Percentiles rank a stretch among this genome's conserved stretches.
phyloP scores from a whole-genome alignment of 1,139 yeast species.

The Pneumocystis sp. region DNA sequence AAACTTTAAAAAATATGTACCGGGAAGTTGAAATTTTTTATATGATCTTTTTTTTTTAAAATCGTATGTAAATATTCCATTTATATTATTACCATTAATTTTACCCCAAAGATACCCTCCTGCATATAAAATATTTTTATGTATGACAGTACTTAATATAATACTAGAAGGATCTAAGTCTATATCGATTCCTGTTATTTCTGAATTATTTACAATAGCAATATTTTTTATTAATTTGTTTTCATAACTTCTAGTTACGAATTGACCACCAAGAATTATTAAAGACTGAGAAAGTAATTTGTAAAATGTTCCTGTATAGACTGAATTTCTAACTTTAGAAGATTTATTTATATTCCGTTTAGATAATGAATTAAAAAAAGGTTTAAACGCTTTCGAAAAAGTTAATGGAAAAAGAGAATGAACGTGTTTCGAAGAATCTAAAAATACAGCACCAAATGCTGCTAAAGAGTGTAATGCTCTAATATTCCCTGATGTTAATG shows the following conservation, averaged over 20 bases:
- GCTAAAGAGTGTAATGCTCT: slow-evolving; percentile 6
- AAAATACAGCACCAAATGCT: slow-evolving; percentile 11
- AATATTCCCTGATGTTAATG: slow-evolving; percentile 12
- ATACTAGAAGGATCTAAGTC: slow-evolving; percentile 5
- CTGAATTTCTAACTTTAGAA: neutral
- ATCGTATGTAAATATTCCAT: slow-evolving; percentile 41
- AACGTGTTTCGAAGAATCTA: slow-evolving; percentile 4
- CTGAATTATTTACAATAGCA: slow-evolving; percentile 4
- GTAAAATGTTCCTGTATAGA: slow-evolving; percentile 7
- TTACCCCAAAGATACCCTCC: slow-evolving; percentile 39
- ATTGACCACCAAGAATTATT: slow-evolving; percentile 9
- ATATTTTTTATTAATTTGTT: slow-evolving; percentile 4
- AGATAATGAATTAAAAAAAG: neutral
- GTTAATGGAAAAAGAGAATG: neutral
- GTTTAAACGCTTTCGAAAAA: neutral
- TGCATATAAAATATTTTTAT: slow-evolving; percentile 26
- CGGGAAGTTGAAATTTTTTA: slow-evolving; percentile 35
- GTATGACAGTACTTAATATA: slow-evolving; percentile 4
- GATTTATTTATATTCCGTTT: neutral
- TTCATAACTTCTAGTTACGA: neutral
- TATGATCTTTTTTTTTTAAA: slow-evolving; percentile 28
- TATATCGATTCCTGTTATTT: slow-evolving; percentile 2
- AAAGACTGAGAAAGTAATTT: slow-evolving; percentile 4
- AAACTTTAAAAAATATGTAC: slow-evolving; percentile 16
- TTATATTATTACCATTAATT: slow-evolving; percentile 17